phyloP scores from a whole-genome alignment of 2,329 filamentous ascomycete species.

The Penicillium corylophilum region DNA sequence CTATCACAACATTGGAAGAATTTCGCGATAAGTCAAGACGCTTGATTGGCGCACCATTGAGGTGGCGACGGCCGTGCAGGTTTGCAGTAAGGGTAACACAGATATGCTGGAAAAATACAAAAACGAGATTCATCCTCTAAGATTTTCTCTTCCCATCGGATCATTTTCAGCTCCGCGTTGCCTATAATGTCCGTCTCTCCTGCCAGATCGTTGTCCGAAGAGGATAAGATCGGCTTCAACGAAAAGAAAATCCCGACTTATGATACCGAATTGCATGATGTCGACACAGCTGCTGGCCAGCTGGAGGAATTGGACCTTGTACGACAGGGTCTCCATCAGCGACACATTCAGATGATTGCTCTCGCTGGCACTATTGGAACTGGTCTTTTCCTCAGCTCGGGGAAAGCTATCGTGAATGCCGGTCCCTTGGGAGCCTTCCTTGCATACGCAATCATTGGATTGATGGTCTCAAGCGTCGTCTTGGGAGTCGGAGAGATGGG shows the following conservation, averaged over 20 bases:
- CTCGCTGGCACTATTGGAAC: slow-evolving; percentile 36
- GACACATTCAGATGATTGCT: slow-evolving; percentile 36
- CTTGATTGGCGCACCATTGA: neutral
- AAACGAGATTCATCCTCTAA: neutral
- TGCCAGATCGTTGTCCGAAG: neutral
- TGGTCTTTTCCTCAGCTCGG: slow-evolving; percentile 34
- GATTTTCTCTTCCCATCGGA: neutral
- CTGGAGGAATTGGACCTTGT: slow-evolving; percentile 21
- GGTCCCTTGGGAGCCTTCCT: slow-evolving; percentile 32
- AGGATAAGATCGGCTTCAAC: neutral
- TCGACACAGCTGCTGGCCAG: slow-evolving; percentile 22
- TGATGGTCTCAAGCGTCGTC: slow-evolving; percentile 34
- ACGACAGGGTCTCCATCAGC: slow-evolving; percentile 24
- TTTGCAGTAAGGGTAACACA: neutral
- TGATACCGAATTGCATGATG: slow-evolving; percentile 6
- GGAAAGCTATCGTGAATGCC: slow-evolving; percentile 25
- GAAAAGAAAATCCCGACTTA: neutral
- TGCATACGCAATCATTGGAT: slow-evolving; percentile 38
- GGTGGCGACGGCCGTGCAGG: neutral
- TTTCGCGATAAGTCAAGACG: neutral
- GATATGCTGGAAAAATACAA: neutral
- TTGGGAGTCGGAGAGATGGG: slow-evolving; percentile 40
- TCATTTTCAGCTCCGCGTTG: neutral
- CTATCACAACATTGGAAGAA: neutral
- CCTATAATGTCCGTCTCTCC: neutral